Evolutionary conservation across 176 grass and related monocot species (phyloP).

Genomic region (Aechmea fasciata): DNA sequence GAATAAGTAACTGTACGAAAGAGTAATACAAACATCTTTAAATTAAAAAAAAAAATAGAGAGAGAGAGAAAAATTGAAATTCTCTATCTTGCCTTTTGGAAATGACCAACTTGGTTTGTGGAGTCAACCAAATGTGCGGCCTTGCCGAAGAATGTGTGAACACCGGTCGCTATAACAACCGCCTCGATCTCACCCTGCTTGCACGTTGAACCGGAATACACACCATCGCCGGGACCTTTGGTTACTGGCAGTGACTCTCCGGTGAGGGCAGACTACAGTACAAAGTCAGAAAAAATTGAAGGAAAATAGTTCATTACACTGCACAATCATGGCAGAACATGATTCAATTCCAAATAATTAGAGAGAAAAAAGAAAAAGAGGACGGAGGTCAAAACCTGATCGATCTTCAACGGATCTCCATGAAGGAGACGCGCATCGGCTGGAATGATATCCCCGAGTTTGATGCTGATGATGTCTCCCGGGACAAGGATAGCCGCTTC

Average conservation of each 20-base stretch:
- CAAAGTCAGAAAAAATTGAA: constrained; percentile 3
- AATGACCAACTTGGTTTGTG: constrained; percentile 94
- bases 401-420: constrained; percentile 66
- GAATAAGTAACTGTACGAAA: neutral
- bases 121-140: constrained; percentile 88
- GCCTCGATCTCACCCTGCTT: constrained; percentile 91
- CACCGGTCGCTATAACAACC: constrained; percentile 77
- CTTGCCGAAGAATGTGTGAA: constrained; percentile 88
- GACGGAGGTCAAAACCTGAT: constrained; percentile 39
- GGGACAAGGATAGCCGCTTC: constrained; percentile 50
- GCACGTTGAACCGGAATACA: constrained; percentile 90
- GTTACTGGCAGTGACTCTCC: constrained; percentile 76
- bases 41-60: constrained; percentile 2
- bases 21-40: constrained; percentile 2
- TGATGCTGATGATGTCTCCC: constrained; percentile 62
- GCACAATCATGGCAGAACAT: neutral
- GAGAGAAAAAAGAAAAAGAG: neutral
- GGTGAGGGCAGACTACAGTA: constrained; percentile 60
- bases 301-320: constrained; percentile 7
- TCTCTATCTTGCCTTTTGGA: constrained; percentile 57
- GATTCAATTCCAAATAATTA: neutral
- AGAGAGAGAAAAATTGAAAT: neutral
- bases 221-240: constrained; percentile 79
- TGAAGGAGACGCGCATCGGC: constrained; percentile 62
- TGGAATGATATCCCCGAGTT: constrained; percentile 60